Evolutionary conservation across 352 stramenopile genomes (phyloP).

Genomic region (Phytophthora vignae): DNA sequence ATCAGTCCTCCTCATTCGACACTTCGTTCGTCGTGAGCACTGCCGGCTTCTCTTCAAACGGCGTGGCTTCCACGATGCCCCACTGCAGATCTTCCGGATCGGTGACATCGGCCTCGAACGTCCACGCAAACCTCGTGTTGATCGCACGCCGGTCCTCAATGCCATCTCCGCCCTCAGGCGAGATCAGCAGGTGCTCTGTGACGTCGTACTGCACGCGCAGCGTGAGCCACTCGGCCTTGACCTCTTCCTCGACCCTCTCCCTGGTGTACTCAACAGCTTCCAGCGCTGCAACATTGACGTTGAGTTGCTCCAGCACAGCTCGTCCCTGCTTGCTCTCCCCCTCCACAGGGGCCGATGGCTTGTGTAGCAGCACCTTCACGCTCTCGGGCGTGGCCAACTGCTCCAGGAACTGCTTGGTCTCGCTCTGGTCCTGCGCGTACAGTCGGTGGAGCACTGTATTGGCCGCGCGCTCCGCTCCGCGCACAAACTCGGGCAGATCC

Average conservation of each 20-base stretch:
- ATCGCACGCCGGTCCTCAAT: constrained; percentile 58
- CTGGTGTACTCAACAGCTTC: constrained; percentile 57
- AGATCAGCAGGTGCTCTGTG: constrained; percentile 52
- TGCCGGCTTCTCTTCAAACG: constrained; percentile 45
- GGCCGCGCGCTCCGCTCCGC: constrained; percentile 45
- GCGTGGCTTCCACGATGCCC: constrained; percentile 45
- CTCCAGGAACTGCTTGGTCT: constrained; percentile 36
- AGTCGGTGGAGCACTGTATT: constrained; percentile 55
- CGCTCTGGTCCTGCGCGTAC: constrained; percentile 36
- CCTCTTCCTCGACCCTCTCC: constrained; percentile 21
- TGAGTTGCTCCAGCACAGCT: constrained; percentile 52
- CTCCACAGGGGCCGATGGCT: constrained; percentile 34
- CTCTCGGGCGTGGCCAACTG: constrained; percentile 37
- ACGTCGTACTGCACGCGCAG: constrained; percentile 57
- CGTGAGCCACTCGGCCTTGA: constrained; percentile 53
- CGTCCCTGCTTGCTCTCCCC: constrained; percentile 3
- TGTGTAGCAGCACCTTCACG: constrained; percentile 35
- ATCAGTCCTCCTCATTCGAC: constrained; percentile 4
- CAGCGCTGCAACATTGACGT: constrained; percentile 47
- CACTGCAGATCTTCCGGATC: constrained; percentile 46
- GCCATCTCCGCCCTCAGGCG: constrained; percentile 14
- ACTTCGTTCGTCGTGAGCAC: constrained; percentile 21
- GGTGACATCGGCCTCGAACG: constrained; percentile 65
- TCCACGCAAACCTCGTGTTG: constrained; percentile 63
- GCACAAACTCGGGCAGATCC: constrained; percentile 53